phyloP scores from a whole-genome alignment of 129 eudicot species.

The Helianthus tuberosus region DNA sequence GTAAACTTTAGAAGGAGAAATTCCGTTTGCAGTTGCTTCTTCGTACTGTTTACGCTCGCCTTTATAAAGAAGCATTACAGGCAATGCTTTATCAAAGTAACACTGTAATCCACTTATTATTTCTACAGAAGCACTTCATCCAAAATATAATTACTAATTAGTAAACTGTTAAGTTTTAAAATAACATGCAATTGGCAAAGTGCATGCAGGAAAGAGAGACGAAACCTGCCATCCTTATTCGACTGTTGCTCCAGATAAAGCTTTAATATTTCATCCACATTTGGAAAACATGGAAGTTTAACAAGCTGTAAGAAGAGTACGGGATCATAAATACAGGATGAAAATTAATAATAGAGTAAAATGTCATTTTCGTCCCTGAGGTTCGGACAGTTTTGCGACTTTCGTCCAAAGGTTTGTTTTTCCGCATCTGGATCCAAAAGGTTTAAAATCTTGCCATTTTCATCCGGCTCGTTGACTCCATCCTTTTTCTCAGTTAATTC shows the following conservation, averaged over 20 bases:
- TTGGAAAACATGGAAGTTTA: slow-evolving; percentile 76
- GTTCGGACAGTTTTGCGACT: too few relatives aligned
- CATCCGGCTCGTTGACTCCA: too few relatives aligned
- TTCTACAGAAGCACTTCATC: slow-evolving; percentile 56
- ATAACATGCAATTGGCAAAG: neutral
- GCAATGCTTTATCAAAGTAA: slow-evolving; percentile 76
- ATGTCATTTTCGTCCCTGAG: neutral
- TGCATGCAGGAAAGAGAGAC: neutral
- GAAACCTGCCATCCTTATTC: slow-evolving; percentile 53
- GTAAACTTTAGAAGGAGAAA: slow-evolving; percentile 62
- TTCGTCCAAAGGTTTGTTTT: too few relatives aligned
- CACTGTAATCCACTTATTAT: slow-evolving; percentile 52
- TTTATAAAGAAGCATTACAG: slow-evolving; percentile 69
- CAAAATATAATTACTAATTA: neutral
- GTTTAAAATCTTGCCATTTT: too few relatives aligned
- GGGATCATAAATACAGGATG: slow-evolving; percentile 10
- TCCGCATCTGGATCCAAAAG: too few relatives aligned
- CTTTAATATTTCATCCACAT: slow-evolving; percentile 53
- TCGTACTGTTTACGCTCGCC: slow-evolving; percentile 63
- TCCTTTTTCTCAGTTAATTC: too few relatives aligned
- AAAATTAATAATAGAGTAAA: neutral
- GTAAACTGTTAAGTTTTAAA: neutral
- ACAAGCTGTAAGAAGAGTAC: slow-evolving; percentile 56
- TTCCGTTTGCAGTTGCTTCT: slow-evolving; percentile 40
- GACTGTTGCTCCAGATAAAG: slow-evolving; percentile 48